These are phyloP conservation scores for Microascus cirrosus DNA, from an alignment of 2,329 filamentous ascomycete species.

Conservation along the genomic window DNA sequence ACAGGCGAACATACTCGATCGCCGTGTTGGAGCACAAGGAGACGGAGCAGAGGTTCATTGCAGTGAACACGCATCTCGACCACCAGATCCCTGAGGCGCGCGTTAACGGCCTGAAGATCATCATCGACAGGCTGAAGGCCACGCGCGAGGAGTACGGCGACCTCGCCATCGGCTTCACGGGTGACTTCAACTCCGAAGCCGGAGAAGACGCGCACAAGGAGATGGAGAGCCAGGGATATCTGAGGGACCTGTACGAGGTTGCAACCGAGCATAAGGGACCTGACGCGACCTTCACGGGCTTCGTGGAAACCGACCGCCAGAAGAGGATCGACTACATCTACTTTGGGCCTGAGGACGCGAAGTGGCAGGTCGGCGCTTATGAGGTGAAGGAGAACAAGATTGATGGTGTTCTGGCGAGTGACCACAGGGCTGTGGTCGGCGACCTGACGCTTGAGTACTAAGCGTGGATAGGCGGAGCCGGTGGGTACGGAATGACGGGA, in stretches of 20 bases:
- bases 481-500: neutral
- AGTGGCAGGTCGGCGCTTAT: conserved; percentile 33
- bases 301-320: conserved; percentile 33
- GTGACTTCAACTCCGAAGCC: conserved; percentile 59
- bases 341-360: conserved; percentile 22
- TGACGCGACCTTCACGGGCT: conserved; percentile 54
- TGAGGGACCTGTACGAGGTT: conserved; percentile 30
- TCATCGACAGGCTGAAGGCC: conserved; percentile 34
- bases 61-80: conserved; percentile 62
- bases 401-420: conserved; percentile 53
- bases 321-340: conserved; percentile 58
- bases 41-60: conserved; percentile 37
- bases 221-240: conserved; percentile 12
- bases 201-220: conserved; percentile 42
- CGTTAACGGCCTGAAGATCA: conserved; percentile 44
- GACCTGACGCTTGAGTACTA: conserved; percentile 24
- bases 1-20: conserved; percentile 50
- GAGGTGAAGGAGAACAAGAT: conserved; percentile 51
- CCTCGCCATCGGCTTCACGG: conserved; percentile 46
- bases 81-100: conserved; percentile 45
- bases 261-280: conserved; percentile 8
- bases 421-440: conserved; percentile 54
- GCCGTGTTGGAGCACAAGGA: conserved; percentile 45
- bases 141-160: conserved; percentile 20
- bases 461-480: neutral